Evolutionary conservation across 2,329 filamentous ascomycete genomes (phyloP).

Genomic region (Ophiostoma sp.): DNA sequence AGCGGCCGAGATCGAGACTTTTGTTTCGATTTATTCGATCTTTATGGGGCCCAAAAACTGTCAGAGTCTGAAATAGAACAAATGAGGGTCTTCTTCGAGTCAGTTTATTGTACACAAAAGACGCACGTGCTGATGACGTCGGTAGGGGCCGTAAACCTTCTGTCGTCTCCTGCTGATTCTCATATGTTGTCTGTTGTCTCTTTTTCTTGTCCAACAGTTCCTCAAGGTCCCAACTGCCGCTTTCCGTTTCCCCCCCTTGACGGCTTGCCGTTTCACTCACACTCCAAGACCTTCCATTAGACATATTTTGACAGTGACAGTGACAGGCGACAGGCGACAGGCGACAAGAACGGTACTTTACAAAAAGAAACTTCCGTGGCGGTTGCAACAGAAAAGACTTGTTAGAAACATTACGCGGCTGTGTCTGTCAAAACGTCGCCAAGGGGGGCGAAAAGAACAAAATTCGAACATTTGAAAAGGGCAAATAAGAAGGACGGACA

Average conservation of each 20-base stretch:
- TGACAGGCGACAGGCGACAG: neutral
- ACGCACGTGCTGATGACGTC: slow-evolving; percentile 2
- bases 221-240: neutral
- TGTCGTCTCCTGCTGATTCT: neutral
- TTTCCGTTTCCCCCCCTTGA: neutral
- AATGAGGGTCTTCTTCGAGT: neutral
- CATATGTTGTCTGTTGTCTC: neutral
- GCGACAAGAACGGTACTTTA: neutral
- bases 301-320: neutral
- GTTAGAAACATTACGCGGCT: neutral
- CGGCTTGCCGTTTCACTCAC: neutral
- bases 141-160: neutral
- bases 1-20: neutral
- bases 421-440: neutral
- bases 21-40: neutral
- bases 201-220: neutral
- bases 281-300: neutral
- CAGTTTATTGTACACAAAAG: neutral
- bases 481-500: neutral
- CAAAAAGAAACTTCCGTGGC: neutral
- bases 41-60: neutral
- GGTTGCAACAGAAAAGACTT: neutral
- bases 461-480: neutral
- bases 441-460: neutral
- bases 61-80: neutral